Base-by-base conservation (phyloP, 768 basidiomycete species). In the Kwoniella newhampshirensis region DNA sequence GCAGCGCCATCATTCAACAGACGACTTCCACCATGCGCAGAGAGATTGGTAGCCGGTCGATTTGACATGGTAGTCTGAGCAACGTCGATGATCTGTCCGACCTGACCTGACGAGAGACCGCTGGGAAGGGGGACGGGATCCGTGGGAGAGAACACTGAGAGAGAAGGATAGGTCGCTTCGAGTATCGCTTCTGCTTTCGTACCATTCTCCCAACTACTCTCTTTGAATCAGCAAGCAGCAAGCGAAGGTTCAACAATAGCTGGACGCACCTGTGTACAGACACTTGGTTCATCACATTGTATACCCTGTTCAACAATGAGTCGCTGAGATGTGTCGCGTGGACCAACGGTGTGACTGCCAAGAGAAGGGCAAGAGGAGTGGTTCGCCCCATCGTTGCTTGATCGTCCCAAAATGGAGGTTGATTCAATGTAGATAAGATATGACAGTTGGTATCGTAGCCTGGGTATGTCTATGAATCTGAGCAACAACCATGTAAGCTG, bases 301-400 rank as follows among this genome's bases (percentile, higher is more conserved):
- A 63, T 13, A 74, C 70, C 30, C 71, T 58, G 30, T 50, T 46
- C 50, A 71, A 46, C 5, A 51, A 25, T 15, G 55, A 54, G 50
- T 64, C 61, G 26, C 67, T 63, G 15, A 71, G 58, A 40, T 71
- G 63, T 23, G 55, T 57, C 5, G 69, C 69, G 4, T 39, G n/a
- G 18, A 57, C 54, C 12, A 88, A 84, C 56, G 68, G 81, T 26
- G 53, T 73, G 0, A 64, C 81, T 18, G 75, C 88, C 52, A 86
- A 88, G 54, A 85, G 67, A 20, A 62, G 63, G n/a, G 56, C 84
- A 1, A 70, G 73, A 3, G 73, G 70, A 15, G 74, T 71, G 32
- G 7, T 32, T 6, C 32, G 32, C 32, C 6, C 32, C 32, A 32
- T 32, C 7, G 13, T 32, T 32, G 32, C n/a, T 32, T 13, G 32